Evolutionary conservation across 257 asterid species (phyloP), one percentile per base, ranked within the genome.

Genomic region (Rhazya stricta): DNA sequence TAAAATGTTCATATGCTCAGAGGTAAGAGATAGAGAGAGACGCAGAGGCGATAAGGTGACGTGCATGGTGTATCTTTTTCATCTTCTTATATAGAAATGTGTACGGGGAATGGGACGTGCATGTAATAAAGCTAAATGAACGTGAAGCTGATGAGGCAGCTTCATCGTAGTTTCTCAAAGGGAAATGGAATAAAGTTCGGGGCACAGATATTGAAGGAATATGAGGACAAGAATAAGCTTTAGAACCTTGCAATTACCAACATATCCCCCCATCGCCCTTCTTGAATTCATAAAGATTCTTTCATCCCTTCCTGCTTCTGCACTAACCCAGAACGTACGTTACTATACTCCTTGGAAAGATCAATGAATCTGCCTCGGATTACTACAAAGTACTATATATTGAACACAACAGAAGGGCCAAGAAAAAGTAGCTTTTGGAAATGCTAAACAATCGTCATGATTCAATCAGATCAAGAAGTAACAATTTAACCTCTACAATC

Each of bases 221-320:
- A 69, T 74, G 73, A 79, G 78, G 77, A 76, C 82, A 86, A 84
- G 65, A 77, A 73, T 84, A 76, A 83, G 76, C 83, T 83, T 83
- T 80, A 69, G 21, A 43, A 34, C 36, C 72, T 68, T 41, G 56
- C 62, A 79, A 70, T 74, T 71, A 77, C 72, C 74, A 79, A 76
- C 69, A 78, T 80, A 81, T 71, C 85, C 86, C 51, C 43, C 34
- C 56, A 6, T 9, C 23, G 7, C 34, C 54, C 72, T 19, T 21
- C 72, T 67, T n/a, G 30, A n/a, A 13, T n/a, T 16, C 19, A 46
- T 3, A 3, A 43, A n/a, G 32, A 62, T 62, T 62, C 43, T 25
- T 63, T 62, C 68, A 29, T 36, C 39, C 43, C 42, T 18, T 30
- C 16, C 42, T 62, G 68, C 43, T 30, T 32, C 42, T 62, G 68